phyloP scores from a whole-genome alignment of 371 early-diverging fungal species.

The Cokeromyces recurvatus region DNA sequence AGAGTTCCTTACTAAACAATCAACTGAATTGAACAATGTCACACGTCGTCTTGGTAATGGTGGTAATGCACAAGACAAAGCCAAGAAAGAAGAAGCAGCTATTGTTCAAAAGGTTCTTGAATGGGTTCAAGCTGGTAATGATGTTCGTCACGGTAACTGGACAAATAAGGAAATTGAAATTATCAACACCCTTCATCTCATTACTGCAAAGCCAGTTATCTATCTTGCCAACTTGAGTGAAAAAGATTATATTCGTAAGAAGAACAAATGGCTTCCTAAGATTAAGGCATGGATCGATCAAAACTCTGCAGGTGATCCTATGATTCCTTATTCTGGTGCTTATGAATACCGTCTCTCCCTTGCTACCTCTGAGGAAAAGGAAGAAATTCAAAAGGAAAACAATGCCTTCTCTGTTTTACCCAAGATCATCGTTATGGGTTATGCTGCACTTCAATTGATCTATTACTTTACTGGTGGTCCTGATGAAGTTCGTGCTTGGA shows the following conservation, averaged over 20 bases:
- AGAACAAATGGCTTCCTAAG: conserved; percentile 90
- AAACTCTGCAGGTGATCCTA: conserved; percentile 78
- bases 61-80: conserved; percentile 81
- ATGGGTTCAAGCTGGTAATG: conserved; percentile 73
- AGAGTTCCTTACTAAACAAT: conserved; percentile 75
- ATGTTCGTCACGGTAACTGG: conserved; percentile 89
- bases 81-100: conserved; percentile 84
- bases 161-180: conserved; percentile 87
- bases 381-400: conserved; percentile 56
- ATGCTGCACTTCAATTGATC: conserved; percentile 83
- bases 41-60: conserved; percentile 69
- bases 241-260: conserved; percentile 83
- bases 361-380: conserved; percentile 54
- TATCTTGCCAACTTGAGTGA: conserved; percentile 95
- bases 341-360: conserved; percentile 64
- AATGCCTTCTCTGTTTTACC: conserved; percentile 69
- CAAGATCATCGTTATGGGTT: conserved; percentile 92
- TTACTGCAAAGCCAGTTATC: conserved; percentile 98
- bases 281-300: conserved; percentile 92
- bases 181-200: conserved; percentile 87
- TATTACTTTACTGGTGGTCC: conserved; percentile 98
- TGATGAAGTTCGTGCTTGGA: conserved; percentile 96
- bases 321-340: conserved; percentile 89
- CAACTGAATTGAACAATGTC: conserved; percentile 56
- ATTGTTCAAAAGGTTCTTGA: conserved; percentile 71